Evolutionary conservation across 345 rosid genomes (phyloP).

Genomic region (Geranium rotundifolium): DNA sequence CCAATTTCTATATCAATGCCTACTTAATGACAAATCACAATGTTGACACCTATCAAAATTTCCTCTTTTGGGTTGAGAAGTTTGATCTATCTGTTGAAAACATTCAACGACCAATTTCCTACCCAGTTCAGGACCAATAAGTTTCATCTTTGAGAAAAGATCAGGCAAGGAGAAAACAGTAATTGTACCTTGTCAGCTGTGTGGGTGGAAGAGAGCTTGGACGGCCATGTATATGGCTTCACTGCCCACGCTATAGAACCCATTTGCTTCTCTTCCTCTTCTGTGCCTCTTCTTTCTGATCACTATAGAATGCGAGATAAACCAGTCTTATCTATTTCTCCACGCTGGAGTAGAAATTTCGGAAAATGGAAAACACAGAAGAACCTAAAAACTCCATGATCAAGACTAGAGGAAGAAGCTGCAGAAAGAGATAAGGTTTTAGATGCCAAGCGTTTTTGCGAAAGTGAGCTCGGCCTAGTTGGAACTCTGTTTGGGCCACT

Average conservation of each 20-base stretch:
- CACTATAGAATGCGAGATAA: background rate
- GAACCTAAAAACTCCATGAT: background rate
- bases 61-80: too few relatives aligned
- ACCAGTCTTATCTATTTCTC: background rate
- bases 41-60: too few relatives aligned
- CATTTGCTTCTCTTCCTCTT: background rate
- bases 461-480: background rate
- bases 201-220: background rate
- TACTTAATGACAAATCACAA: too few relatives aligned
- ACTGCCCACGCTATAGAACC: background rate
- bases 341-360: background rate
- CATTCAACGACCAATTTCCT: too few relatives aligned
- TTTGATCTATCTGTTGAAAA: too few relatives aligned
- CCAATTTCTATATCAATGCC: too few relatives aligned
- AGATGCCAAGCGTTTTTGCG: background rate
- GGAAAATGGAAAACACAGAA: background rate
- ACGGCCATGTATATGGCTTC: background rate
- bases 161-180: background rate
- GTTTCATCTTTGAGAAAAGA: too few relatives aligned
- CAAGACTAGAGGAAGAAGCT: background rate
- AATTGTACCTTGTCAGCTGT: background rate
- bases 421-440: background rate
- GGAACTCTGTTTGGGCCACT: background rate
- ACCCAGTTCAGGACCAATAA: too few relatives aligned
- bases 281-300: background rate